Evolutionary conservation across 2,329 filamentous ascomycete species (phyloP).

Genomic region (Scedosporium minutisporum): DNA sequence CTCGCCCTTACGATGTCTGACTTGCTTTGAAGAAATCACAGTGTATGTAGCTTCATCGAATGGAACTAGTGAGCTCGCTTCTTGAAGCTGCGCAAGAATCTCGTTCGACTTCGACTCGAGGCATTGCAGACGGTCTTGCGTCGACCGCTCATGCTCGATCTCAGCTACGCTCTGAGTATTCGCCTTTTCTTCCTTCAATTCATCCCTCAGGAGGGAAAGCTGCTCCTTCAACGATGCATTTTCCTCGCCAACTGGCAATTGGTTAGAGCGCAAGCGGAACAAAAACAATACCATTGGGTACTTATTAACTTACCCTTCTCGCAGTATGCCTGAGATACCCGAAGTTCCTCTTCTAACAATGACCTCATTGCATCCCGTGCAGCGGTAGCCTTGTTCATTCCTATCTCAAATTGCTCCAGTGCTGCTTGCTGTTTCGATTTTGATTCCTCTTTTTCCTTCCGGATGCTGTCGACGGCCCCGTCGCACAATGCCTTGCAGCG

Average conservation of each 20-base stretch:
- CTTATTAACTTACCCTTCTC: not conserved
- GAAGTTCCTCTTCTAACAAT: slow-evolving; percentile 3
- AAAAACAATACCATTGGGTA: not conserved
- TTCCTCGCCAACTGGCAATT: slow-evolving; percentile 1
- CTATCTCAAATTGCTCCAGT: not conserved
- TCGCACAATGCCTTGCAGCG: slow-evolving; percentile 23
- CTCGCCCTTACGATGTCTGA: not conserved
- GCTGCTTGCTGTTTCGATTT: slow-evolving; percentile 20
- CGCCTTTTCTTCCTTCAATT: not conserved
- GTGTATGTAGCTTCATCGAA: not conserved
- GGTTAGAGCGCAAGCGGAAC: not conserved
- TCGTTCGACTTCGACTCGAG: slow-evolving; percentile 2
- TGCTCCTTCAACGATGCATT: not conserved
- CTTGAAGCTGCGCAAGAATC: slow-evolving; percentile 5
- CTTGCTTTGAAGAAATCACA: slow-evolving; percentile 1
- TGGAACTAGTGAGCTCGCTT: not conserved
- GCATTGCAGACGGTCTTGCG: not conserved
- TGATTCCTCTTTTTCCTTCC: slow-evolving; percentile 18
- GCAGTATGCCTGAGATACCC: not conserved
- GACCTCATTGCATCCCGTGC: not conserved
- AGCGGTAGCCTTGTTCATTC: not conserved
- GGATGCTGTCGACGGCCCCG: slow-evolving; percentile 18
- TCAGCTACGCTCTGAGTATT: not conserved
- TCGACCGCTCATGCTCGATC: not conserved
- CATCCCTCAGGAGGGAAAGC: not conserved